Percentiles rank a stretch among this genome's conserved stretches.
Evolutionary conservation across 2,329 filamentous ascomycete species (phyloP).

Genomic region (Calonectria hongkongensis): DNA sequence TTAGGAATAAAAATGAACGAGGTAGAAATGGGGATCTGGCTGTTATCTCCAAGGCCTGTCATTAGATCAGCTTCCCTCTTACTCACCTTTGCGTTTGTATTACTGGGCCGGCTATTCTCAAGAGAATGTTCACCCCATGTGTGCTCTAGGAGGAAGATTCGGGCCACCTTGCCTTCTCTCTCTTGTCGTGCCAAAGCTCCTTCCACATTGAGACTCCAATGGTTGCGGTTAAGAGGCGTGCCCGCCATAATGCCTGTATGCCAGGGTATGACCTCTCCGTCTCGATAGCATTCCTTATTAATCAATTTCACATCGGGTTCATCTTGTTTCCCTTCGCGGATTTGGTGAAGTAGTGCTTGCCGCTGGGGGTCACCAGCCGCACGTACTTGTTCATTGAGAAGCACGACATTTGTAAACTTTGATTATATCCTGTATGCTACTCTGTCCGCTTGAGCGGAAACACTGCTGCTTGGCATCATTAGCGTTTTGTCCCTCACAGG

Average conservation of each 20-base stretch:
- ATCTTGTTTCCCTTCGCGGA: conserved; percentile 13
- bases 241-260: neutral
- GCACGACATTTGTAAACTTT: conserved; percentile 10
- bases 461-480: neutral
- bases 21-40: too few relatives aligned
- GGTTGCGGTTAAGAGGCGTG: conserved; percentile 1
- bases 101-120: too few relatives aligned
- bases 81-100: too few relatives aligned
- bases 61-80: too few relatives aligned
- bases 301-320: neutral
- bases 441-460: too few relatives aligned
- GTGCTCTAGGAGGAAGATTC: neutral
- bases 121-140: neutral
- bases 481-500: neutral
- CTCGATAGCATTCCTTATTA: neutral
- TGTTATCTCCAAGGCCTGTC: too few relatives aligned
- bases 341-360: neutral
- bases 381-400: conserved; percentile 20
- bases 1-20: too few relatives aligned
- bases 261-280: neutral
- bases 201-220: conserved; percentile 9
- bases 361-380: neutral
- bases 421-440: neutral
- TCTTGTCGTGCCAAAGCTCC: neutral
- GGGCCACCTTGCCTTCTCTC: neutral